These are phyloP conservation scores for Fusarium sp. DNA, from an alignment of 2,329 filamentous ascomycete genomes.

Conservation along the genomic window DNA sequence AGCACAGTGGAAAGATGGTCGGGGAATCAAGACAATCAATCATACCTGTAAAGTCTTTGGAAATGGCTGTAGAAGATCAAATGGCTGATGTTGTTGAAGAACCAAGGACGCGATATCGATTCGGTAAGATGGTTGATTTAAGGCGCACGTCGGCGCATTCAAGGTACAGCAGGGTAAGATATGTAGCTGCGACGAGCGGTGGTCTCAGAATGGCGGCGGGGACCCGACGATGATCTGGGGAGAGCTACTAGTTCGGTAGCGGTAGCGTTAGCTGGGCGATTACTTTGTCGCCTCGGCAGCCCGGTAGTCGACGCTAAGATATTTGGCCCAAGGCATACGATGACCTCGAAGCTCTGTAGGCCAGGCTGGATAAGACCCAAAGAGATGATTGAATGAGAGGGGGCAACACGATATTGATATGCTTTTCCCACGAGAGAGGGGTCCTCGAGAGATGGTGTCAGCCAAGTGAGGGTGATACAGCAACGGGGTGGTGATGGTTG, in stretches of 20 bases:
- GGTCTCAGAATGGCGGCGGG: constrained; percentile 34
- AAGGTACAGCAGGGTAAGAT: constrained; percentile 24
- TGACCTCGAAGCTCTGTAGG: constrained; percentile 22
- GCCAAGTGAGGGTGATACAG: constrained; percentile 34
- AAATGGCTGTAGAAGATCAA: neutral
- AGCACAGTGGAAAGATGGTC: constrained; percentile 4
- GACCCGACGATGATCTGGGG: constrained; percentile 44
- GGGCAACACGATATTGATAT: constrained; percentile 44
- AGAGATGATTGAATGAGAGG: constrained; percentile 23
- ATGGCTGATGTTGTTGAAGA: constrained; percentile 6
- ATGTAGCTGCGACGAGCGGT: constrained; percentile 21
- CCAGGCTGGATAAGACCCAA: constrained; percentile 6
- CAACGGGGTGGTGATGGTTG: constrained; percentile 30
- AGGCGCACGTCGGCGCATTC: constrained; percentile 22
- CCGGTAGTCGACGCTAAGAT: constrained; percentile 41
- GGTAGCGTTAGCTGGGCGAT: constrained; percentile 38
- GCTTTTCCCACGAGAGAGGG: constrained; percentile 37
- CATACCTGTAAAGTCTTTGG: constrained; percentile 25
- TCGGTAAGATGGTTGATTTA: constrained; percentile 8
- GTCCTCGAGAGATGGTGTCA: constrained; percentile 39
- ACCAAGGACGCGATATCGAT: constrained; percentile 17
- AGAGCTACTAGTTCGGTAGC: constrained; percentile 42
- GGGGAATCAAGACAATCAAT: neutral
- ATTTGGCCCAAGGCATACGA: constrained; percentile 36
- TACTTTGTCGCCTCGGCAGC: constrained; percentile 43